phyloP scores from a whole-genome alignment of 2,329 filamentous ascomycete genomes.

The Trichoderma atroviride region DNA sequence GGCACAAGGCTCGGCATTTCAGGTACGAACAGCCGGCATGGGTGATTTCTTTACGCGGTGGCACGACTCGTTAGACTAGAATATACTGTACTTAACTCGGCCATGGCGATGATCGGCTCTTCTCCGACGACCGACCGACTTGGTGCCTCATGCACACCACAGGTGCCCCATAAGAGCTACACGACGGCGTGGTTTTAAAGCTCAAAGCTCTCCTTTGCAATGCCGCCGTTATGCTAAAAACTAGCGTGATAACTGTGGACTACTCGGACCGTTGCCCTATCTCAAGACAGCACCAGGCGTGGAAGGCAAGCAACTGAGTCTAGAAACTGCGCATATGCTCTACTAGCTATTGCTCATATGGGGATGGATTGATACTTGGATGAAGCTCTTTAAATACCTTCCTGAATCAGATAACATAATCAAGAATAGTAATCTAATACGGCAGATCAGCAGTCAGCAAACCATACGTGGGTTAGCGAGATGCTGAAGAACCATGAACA shows the following conservation, averaged over 20 bases:
- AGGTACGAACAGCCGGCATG: background rate
- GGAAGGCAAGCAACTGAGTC: background rate
- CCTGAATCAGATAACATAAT: background rate
- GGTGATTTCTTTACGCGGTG: background rate
- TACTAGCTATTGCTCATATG: background rate
- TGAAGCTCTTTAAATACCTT: too few relatives aligned
- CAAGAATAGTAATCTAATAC: background rate
- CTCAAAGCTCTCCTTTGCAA: background rate
- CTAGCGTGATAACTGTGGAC: background rate
- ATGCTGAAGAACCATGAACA: background rate
- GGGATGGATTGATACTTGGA: background rate
- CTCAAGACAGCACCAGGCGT: background rate
- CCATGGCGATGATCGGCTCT: constrained; percentile 3
- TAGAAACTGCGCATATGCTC: background rate
- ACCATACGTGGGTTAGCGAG: constrained; percentile 9
- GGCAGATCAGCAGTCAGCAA: constrained; percentile 8
- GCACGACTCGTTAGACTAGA: constrained; percentile 9
- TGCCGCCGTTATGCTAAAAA: background rate
- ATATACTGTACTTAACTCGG: background rate
- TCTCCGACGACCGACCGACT: background rate
- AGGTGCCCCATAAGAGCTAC: background rate
- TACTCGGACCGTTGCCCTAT: background rate
- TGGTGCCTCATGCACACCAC: constrained; percentile 13
- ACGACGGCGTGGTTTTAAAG: background rate
- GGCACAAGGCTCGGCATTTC: background rate